Percentiles rank a stretch among this genome's conserved stretches.
Evolutionary conservation across 2,329 filamentous ascomycete genomes (phyloP).

Genomic region (Didymella sp.): DNA sequence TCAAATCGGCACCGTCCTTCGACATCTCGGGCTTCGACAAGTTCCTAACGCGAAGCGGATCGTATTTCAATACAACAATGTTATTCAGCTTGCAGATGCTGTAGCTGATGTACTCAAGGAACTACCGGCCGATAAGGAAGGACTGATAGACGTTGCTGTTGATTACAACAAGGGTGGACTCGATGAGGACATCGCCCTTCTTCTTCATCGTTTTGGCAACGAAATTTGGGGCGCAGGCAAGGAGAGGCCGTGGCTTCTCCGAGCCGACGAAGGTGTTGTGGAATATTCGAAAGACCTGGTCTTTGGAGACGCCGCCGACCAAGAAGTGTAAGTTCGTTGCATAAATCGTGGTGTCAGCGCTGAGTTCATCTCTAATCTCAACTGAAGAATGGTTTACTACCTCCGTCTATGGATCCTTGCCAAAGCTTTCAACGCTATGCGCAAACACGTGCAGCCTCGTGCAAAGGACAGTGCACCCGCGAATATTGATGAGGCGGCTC

Average conservation of each 20-base stretch:
- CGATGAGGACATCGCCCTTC: background rate
- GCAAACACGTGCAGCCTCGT: background rate
- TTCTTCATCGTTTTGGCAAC: conserved; percentile 3
- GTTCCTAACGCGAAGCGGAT: conserved; percentile 1
- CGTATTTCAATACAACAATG: background rate
- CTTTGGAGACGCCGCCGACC: background rate
- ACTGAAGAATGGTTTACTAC: conserved; percentile 5
- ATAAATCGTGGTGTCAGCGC: background rate
- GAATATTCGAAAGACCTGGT: conserved; percentile 9
- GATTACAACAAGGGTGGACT: background rate
- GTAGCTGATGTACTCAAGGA: background rate
- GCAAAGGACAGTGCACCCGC: background rate
- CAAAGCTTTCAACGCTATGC: conserved; percentile 13
- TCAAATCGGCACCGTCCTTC: conserved; percentile 2
- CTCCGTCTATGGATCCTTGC: conserved; percentile 16
- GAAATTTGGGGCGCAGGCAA: conserved; percentile 2
- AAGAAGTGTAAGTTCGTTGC: conserved; percentile 1
- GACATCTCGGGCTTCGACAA: conserved; percentile 11
- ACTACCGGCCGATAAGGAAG: background rate
- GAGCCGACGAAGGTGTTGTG: background rate
- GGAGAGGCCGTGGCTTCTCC: conserved; percentile 6
- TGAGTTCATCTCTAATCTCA: background rate
- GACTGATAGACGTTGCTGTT: conserved; percentile 2
- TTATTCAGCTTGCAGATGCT: conserved; percentile 7
- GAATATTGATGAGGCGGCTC: background rate